Evolutionary conservation across 805 yeast genomes (phyloP), one percentile per base, ranked within the genome.

Genomic region (Lipomyces japonicus): DNA sequence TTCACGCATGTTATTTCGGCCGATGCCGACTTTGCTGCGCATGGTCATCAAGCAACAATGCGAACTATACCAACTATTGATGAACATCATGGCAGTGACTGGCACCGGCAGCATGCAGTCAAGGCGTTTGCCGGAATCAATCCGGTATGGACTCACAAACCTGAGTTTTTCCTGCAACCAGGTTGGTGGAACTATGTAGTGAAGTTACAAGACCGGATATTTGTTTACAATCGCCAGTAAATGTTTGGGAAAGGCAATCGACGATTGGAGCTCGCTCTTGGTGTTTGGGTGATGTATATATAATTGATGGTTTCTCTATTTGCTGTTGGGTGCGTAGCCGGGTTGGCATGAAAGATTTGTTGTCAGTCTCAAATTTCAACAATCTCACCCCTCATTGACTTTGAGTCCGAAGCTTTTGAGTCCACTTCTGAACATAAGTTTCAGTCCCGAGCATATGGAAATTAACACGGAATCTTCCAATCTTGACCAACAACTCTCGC

Each of bases 1-100:
- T 79, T 79, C 58, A 77, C 80, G 47, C 80, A 71, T 57, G 66
- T 81, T 30, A 74, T 82, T 37, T 71, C 79, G 2, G 72, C 70
- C 30, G 60, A 50, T 34, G 24, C 53, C 35, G 22, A 43, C 18
- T 51, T 51, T 21, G 7, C 18, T 10, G 50, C 51, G 32, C 32
- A 10, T 9, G 34, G 31, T n/a, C 2, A 21, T 28, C 16, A 24
- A 28, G 39, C n/a, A n/a, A n/a, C 28, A 30, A 19, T 26, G n/a
- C 6, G 18, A 23, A 16, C 35, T 21, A 22, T n/a, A n/a, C n/a
- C n/a, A n/a, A n/a, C n/a, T n/a, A n/a, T n/a, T n/a, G n/a, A 40
- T 23, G 35, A 26, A 35, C 48, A 35, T 30, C 30, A 10, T 7
- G 55, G 49, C 7, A 39, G 9, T 26, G 64, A 68, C 41, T 82